Conservation (phyloP, 306 rosid genomes). For the Prunus mongolica region DNA sequence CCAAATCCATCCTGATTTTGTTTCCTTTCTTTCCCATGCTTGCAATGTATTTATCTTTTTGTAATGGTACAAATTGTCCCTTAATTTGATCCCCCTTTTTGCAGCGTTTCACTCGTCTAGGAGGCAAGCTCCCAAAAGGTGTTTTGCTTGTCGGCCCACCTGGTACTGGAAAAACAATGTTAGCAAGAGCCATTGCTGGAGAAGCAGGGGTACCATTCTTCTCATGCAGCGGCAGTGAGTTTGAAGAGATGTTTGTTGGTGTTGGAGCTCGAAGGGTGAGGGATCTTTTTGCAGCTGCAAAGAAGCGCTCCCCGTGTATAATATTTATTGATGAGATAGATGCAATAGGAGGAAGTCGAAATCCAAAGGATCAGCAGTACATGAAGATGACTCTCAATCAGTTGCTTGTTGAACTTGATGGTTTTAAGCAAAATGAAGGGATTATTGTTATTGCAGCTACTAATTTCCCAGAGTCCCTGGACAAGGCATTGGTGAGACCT, state of each 20-base stretch:
- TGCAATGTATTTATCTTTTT: not conserved
- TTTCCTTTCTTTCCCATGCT: not conserved
- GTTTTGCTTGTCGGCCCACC: conserved; percentile 96
- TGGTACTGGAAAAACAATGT: conserved; percentile 95
- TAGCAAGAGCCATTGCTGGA: conserved; percentile 96
- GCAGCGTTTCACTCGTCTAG: conserved; percentile 96
- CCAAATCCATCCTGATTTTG: not conserved
- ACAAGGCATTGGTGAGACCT: conserved; percentile 91
- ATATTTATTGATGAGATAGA: conserved; percentile 95
- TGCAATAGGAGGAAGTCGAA: conserved; percentile 88
- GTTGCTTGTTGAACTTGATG: conserved; percentile 91
- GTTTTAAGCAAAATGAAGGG: conserved; percentile 94
- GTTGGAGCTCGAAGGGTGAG: conserved; percentile 98
- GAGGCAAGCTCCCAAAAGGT: conserved; percentile 96
- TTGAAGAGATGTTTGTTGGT: conserved; percentile 94
- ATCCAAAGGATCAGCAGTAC: conserved; percentile 71
- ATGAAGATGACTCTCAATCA: conserved; percentile 90
- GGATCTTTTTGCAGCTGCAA: conserved; percentile 86
- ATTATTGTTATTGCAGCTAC: conserved; percentile 96
- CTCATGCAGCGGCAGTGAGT: conserved; percentile 92
- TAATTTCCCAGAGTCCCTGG: conserved; percentile 82
- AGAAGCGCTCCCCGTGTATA: conserved; percentile 85
- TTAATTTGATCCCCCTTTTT: conserved; percentile 26
- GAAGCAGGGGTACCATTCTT: conserved; percentile 98
- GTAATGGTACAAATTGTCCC: not conserved